Evolutionary conservation across 345 rosid species (phyloP).

Genomic region (Populus alba): DNA sequence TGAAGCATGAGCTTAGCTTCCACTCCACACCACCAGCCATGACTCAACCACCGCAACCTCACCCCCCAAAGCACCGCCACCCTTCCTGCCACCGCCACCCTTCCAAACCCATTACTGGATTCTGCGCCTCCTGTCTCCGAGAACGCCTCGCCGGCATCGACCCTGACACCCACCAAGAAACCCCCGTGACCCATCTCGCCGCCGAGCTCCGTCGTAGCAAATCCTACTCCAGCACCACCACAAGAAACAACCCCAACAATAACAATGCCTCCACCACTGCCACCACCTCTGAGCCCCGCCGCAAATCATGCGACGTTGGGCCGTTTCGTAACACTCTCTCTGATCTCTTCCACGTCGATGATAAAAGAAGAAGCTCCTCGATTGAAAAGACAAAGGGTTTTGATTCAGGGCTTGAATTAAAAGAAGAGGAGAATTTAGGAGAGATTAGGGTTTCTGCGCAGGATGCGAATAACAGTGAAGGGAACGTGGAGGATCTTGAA

Average conservation of each 20-base stretch:
- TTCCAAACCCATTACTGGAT: constrained; percentile 46
- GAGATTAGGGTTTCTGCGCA: constrained; percentile 20
- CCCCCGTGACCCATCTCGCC: constrained; percentile 23
- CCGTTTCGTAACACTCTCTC: constrained; percentile 35
- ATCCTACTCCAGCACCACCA: constrained; percentile 34
- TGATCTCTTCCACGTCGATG: constrained; percentile 44
- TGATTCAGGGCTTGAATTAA: constrained; percentile 17
- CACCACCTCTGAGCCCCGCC: constrained; percentile 41
- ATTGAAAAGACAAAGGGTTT: constrained; percentile 16
- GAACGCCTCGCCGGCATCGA: constrained; percentile 70
- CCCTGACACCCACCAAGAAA: constrained; percentile 33
- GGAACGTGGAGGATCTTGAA: constrained; percentile 22
- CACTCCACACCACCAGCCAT: constrained; percentile 25
- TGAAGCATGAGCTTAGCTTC: constrained; percentile 5
- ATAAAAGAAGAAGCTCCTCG: constrained; percentile 19
- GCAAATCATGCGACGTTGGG: constrained; percentile 52
- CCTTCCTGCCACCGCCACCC: constrained; percentile 63
- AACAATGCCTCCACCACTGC: constrained; percentile 10
- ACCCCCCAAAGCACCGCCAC: constrained; percentile 30
- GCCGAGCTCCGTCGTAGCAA: constrained; percentile 51
- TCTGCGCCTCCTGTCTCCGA: constrained; percentile 75
- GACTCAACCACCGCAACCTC: constrained; percentile 30
- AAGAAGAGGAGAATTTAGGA: constrained; percentile 18
- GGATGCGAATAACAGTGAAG: constrained; percentile 1
- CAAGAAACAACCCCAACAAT: constrained; percentile 17